Conservation (phyloP, 345 rosid species). For the Hibiscus tridactylites region DNA sequence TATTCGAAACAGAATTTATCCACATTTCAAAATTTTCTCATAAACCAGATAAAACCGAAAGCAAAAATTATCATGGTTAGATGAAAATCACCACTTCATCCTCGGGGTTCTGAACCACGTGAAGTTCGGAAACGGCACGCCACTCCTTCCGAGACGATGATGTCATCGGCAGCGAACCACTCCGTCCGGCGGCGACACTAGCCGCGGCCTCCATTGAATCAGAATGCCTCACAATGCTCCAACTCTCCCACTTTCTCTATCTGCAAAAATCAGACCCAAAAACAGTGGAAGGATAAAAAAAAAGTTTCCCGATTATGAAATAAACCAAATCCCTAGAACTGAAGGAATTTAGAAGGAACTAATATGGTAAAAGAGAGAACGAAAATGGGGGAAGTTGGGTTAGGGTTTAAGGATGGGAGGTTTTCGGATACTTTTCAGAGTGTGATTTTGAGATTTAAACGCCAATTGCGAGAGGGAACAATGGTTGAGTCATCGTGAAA, state of each 20-base stretch:
- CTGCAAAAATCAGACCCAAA: slow-evolving; percentile 3
- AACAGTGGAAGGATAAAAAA: neutral
- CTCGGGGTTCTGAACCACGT: slow-evolving; percentile 39
- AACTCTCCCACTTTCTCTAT: slow-evolving; percentile 16
- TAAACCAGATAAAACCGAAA: slow-evolving; percentile 1
- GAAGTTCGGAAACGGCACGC: slow-evolving; percentile 87
- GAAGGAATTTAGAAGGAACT: neutral
- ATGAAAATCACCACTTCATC: slow-evolving; percentile 41
- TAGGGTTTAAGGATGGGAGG: slow-evolving; percentile 16
- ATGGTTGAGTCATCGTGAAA: neutral
- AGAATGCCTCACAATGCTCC: slow-evolving; percentile 15
- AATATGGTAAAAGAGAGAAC: neutral
- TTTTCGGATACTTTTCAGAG: slow-evolving; percentile 11
- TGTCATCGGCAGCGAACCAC: slow-evolving; percentile 57
- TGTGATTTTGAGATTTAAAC: slow-evolving; percentile 9
- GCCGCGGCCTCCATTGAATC: slow-evolving; percentile 67
- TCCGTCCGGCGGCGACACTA: slow-evolving; percentile 53
- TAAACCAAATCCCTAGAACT: slow-evolving; percentile 23
- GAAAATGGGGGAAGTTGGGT: neutral
- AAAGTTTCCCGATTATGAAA: slow-evolving; percentile 15
- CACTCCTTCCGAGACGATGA: slow-evolving; percentile 66
- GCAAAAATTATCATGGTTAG: neutral
- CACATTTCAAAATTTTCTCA: neutral
- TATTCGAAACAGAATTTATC: neutral
- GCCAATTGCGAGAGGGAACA: slow-evolving; percentile 9